These are phyloP conservation scores for Ilex aquifolium DNA, from an alignment of 257 asterid species.

Conservation along the genomic window DNA sequence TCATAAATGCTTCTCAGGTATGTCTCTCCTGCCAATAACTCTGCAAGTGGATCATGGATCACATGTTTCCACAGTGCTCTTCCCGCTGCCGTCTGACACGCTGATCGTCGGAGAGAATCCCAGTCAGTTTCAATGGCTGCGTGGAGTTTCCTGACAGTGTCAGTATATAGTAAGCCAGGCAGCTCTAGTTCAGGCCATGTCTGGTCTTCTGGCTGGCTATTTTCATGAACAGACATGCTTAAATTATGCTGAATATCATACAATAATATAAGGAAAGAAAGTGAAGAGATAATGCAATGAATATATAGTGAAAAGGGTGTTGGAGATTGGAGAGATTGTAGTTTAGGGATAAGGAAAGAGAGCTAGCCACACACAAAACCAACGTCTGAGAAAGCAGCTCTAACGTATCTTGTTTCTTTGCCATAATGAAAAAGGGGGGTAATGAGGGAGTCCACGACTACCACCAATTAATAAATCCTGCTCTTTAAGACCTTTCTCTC, in stretches of 20 bases:
- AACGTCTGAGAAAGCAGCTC: conserved; percentile 41
- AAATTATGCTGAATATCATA: conserved; percentile 1
- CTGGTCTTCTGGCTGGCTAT: conserved; percentile 24
- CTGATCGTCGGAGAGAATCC: conserved; percentile 66
- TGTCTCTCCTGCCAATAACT: conserved; percentile 80
- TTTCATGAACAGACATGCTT: conserved; percentile 51
- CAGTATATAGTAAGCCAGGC: conserved; percentile 48
- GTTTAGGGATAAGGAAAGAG: conserved; percentile 77
- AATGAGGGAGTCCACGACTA: conserved; percentile 68
- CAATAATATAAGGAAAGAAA: conserved; percentile 19
- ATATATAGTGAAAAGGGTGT: conserved; percentile 14
- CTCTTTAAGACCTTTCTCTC: not conserved
- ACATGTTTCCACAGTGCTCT: conserved; percentile 87
- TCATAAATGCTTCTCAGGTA: conserved; percentile 60
- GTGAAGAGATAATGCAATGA: conserved; percentile 30
- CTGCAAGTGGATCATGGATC: conserved; percentile 72
- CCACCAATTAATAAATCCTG: conserved; percentile 23
- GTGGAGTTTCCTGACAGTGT: conserved; percentile 48
- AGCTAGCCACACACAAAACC: conserved; percentile 65
- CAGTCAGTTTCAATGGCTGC: conserved; percentile 59
- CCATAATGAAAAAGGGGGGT: conserved; percentile 45
- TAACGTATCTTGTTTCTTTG: conserved; percentile 39
- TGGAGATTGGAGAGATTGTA: conserved; percentile 14
- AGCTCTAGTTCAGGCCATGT: conserved; percentile 56
- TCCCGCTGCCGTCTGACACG: conserved; percentile 95